These are phyloP conservation scores for Salix arbutifolia DNA, from an alignment of 345 rosid genomes.

Conservation along the genomic window DNA sequence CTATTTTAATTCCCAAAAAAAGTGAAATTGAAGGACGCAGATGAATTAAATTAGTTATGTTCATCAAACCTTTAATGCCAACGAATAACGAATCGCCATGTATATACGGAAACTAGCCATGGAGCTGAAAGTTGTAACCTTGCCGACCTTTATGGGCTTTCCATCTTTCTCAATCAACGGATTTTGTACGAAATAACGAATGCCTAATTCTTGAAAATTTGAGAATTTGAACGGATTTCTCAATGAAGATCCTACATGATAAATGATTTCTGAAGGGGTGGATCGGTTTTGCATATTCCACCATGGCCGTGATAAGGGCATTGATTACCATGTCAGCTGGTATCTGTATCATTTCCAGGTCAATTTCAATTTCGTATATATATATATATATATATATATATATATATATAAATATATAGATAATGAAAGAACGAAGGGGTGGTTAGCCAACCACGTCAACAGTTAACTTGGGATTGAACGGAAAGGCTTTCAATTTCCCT, in stretches of 20 bases:
- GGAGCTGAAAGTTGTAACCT: neutral
- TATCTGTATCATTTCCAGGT: conserved; percentile 30
- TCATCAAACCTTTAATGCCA: neutral
- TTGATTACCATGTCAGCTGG: conserved; percentile 94
- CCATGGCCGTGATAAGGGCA: conserved; percentile 52
- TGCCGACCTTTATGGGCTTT: neutral
- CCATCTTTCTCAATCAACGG: neutral
- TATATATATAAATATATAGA: neutral
- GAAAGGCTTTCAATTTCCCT: conserved; percentile 11
- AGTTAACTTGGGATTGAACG: neutral
- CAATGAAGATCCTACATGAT: conserved; percentile 26
- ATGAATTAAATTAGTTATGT: neutral
- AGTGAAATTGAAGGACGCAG: neutral
- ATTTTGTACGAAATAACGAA: neutral
- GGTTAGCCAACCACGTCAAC: conserved; percentile 3
- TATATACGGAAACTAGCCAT: neutral
- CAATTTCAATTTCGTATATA: too few relatives aligned
- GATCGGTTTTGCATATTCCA: neutral
- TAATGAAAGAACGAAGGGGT: neutral
- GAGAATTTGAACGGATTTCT: conserved; percentile 14
- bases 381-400: too few relatives aligned
- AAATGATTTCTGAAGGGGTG: neutral
- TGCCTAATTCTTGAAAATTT: neutral
- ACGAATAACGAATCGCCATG: neutral
- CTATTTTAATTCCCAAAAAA: neutral